These are phyloP conservation scores for Osmanthus fragrans DNA, from an alignment of 257 asterid genomes.

Conservation along the genomic window DNA sequence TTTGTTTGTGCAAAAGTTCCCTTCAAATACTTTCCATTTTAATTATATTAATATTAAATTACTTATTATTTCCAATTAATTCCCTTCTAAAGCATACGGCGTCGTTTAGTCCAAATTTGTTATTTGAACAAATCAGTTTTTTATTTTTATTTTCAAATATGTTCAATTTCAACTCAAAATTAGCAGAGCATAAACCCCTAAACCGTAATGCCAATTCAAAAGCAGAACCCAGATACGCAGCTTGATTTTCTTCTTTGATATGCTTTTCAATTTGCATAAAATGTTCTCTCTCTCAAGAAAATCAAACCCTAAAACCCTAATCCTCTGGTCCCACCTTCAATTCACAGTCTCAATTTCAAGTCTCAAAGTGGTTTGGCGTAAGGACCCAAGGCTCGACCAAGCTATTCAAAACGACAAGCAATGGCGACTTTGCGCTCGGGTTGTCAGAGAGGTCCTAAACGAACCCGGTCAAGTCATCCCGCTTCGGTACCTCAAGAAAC, in stretches of 20 bases:
- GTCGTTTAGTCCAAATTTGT: no score
- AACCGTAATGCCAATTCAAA: neutral
- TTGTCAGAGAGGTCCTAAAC: slow-evolving; percentile 79
- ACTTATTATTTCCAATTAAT: no score
- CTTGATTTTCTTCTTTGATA: neutral
- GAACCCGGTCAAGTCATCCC: slow-evolving; percentile 89
- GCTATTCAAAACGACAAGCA: slow-evolving; percentile 83
- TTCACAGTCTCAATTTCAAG: slow-evolving; percentile 67
- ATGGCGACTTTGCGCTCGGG: slow-evolving; percentile 77
- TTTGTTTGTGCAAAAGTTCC: no score
- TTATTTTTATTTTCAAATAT: no score
- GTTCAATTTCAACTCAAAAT: no score
- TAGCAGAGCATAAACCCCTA: no score
- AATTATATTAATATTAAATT: no score
- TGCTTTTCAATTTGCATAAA: neutral
- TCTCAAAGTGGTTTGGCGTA: slow-evolving; percentile 77
- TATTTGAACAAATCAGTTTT: no score
- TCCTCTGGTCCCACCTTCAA: slow-evolving; percentile 27
- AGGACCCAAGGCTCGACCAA: slow-evolving; percentile 77
- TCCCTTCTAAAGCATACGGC: no score
- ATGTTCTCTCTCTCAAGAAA: neutral
- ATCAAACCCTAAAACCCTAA: slow-evolving; percentile 1
- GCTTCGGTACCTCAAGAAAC: slow-evolving; percentile 67
- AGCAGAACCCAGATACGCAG: neutral
- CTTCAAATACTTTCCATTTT: no score